Percentiles rank a stretch among this genome's conserved stretches.
phyloP scores from a whole-genome alignment of 768 basidiomycete genomes.

The Suillus clintonianus region DNA sequence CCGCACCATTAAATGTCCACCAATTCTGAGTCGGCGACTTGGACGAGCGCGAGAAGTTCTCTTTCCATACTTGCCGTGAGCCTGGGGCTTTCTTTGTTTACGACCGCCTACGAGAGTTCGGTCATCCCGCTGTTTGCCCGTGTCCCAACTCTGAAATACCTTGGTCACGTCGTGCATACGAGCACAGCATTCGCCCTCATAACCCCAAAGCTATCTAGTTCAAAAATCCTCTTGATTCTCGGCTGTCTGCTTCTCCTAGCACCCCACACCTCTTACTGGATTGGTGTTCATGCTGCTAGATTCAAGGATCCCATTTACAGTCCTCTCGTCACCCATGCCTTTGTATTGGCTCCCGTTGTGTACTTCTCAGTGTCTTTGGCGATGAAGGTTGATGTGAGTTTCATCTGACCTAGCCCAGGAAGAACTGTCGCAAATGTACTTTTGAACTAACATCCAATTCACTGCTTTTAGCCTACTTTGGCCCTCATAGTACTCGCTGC shows the following conservation, averaged over 20 bases:
- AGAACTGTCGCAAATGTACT: no score
- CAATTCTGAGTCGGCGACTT: conserved; percentile 8
- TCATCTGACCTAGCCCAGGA: neutral
- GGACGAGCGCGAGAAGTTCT: conserved; percentile 15
- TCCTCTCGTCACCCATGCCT: conserved; percentile 57
- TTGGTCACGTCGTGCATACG: conserved; percentile 43
- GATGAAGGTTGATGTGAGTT: conserved; percentile 41
- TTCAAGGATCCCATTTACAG: conserved; percentile 54
- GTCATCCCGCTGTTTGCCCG: conserved; percentile 72
- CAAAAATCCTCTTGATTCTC: conserved; percentile 30
- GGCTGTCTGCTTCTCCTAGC: conserved; percentile 45
- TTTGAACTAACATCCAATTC: neutral
- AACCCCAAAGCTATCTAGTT: conserved; percentile 28
- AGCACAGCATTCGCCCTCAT: conserved; percentile 36
- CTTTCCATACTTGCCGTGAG: conserved; percentile 30
- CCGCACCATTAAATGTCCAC: conserved; percentile 6
- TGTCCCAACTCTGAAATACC: conserved; percentile 51
- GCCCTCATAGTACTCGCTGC: conserved; percentile 25
- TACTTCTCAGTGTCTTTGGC: conserved; percentile 52
- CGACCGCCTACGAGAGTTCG: conserved; percentile 62
- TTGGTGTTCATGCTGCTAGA: conserved; percentile 59
- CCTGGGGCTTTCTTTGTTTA: conserved; percentile 51
- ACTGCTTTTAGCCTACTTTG: conserved; percentile 17
- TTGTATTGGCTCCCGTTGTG: conserved; percentile 58
- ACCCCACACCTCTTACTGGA: conserved; percentile 70